phyloP scores from a whole-genome alignment of 2,329 filamentous ascomycete species.

The Claviceps capensis region DNA sequence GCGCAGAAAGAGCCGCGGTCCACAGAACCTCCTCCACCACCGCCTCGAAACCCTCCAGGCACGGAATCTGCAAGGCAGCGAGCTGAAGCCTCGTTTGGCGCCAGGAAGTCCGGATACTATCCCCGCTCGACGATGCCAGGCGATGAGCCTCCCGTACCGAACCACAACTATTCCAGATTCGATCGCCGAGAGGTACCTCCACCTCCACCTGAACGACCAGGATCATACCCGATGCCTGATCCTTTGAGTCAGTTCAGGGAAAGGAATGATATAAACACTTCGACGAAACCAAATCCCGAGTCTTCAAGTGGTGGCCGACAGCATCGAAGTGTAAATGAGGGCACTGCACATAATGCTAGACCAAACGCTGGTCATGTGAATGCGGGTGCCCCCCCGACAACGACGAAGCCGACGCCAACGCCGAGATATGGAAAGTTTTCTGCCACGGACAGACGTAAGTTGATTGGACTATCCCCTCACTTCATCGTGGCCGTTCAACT shows the following conservation, averaged over 20 bases:
- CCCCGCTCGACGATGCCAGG: slow-evolving; percentile 33
- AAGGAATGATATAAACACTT: slow-evolving; percentile 19
- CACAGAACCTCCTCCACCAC: slow-evolving; percentile 14
- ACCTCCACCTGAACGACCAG: slow-evolving; percentile 7
- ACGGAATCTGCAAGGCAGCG: slow-evolving; percentile 40
- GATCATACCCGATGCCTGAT: slow-evolving; percentile 23
- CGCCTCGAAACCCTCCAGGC: slow-evolving; percentile 29
- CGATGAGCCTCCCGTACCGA: slow-evolving; percentile 37
- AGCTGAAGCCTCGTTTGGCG: slow-evolving; percentile 41
- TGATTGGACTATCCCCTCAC: background rate
- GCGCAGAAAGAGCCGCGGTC: slow-evolving; percentile 16
- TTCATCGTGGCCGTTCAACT: background rate
- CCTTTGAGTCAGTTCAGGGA: slow-evolving; percentile 33
- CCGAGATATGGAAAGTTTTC: background rate
- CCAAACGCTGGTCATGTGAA: background rate
- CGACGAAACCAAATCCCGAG: slow-evolving; percentile 10
- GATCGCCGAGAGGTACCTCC: slow-evolving; percentile 10
- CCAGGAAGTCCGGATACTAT: slow-evolving; percentile 33
- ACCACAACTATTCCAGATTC: slow-evolving; percentile 31
- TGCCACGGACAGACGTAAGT: background rate
- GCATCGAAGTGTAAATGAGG: background rate
- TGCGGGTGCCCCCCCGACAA: background rate
- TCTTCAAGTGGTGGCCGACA: background rate
- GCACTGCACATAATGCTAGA: background rate
- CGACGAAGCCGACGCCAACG: background rate